A percentile compares a stretch with the other conserved stretches of the same genome.
phyloP scores from a whole-genome alignment of 345 rosid species.

The Clausena lansium region DNA sequence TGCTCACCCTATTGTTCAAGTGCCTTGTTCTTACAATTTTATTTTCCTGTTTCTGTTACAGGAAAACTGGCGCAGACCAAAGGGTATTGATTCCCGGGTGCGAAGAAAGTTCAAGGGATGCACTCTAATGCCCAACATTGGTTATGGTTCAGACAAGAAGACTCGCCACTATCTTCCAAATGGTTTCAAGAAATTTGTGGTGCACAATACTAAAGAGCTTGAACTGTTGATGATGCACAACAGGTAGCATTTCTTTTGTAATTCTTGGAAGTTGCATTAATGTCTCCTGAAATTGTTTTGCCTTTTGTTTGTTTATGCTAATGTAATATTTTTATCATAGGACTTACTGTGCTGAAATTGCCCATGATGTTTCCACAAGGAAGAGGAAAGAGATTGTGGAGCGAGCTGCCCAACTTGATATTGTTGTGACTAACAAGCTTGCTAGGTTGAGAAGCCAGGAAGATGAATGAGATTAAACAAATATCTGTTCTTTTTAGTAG shows the following conservation, averaged over 20 bases:
- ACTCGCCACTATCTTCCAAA: constrained; percentile 81
- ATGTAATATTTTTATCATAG: constrained; percentile 23
- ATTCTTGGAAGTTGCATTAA: too few relatives aligned
- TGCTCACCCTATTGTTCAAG: too few relatives aligned
- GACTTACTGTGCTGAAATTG: constrained; percentile 86
- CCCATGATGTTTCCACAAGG: constrained; percentile 78
- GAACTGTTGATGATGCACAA: constrained; percentile 94
- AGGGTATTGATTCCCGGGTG: constrained; percentile 85
- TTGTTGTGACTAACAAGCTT: constrained; percentile 64
- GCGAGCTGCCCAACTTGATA: constrained; percentile 83
- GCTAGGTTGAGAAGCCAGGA: constrained; percentile 86
- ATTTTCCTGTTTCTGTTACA: background rate
- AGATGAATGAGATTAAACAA: constrained; percentile 47
- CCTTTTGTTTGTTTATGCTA: background rate
- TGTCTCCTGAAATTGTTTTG: background rate
- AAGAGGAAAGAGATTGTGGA: constrained; percentile 77
- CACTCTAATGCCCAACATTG: constrained; percentile 80
- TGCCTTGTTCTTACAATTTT: background rate
- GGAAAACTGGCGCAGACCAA: constrained; percentile 85
- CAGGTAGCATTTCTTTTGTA: constrained; percentile 35
- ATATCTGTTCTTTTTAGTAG: background rate
- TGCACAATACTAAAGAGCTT: constrained; percentile 68
- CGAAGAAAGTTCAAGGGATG: constrained; percentile 82
- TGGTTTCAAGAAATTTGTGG: constrained; percentile 82
- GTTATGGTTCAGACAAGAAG: constrained; percentile 80